Percentiles rank a stretch among this genome's conserved stretches.
Evolutionary conservation across 768 basidiomycete species (phyloP).

Genomic region (Rhodotorula babjevae): DNA sequence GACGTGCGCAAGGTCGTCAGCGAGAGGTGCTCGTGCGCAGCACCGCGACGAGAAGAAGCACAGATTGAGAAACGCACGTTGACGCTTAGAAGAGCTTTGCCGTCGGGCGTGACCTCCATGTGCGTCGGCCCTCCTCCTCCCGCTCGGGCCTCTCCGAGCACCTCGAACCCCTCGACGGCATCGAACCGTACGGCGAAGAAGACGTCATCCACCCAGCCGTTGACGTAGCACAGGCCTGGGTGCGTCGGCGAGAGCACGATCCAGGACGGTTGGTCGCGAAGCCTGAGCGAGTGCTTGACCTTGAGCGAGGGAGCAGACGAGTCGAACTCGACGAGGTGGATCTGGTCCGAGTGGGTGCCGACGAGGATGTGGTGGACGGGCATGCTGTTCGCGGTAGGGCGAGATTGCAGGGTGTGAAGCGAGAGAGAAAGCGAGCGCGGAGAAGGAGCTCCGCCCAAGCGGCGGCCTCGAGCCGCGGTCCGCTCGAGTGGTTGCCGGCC

Average conservation of each 20-base stretch:
- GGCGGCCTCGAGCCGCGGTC: too few relatives aligned
- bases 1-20: neutral
- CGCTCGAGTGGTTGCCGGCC: too few relatives aligned
- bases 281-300: neutral
- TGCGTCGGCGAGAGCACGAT: neutral
- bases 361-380: neutral
- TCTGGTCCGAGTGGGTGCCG: neutral
- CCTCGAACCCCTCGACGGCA: neutral
- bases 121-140: neutral
- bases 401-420: neutral
- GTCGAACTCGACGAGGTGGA: constrained; percentile 2
- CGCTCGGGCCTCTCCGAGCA: neutral
- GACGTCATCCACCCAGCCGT: neutral
- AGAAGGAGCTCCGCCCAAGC: too few relatives aligned
- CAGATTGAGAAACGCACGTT: neutral
- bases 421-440: too few relatives aligned
- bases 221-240: constrained; percentile 1
- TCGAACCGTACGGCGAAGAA: neutral
- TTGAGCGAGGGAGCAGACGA: neutral
- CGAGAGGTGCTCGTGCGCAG: too few relatives aligned
- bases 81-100: neutral
- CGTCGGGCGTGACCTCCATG: neutral
- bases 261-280: neutral
- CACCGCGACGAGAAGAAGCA: neutral
- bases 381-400: neutral